Conservation (phyloP, 2,329 filamentous ascomycete species). For the Cladosporium sp. region DNA sequence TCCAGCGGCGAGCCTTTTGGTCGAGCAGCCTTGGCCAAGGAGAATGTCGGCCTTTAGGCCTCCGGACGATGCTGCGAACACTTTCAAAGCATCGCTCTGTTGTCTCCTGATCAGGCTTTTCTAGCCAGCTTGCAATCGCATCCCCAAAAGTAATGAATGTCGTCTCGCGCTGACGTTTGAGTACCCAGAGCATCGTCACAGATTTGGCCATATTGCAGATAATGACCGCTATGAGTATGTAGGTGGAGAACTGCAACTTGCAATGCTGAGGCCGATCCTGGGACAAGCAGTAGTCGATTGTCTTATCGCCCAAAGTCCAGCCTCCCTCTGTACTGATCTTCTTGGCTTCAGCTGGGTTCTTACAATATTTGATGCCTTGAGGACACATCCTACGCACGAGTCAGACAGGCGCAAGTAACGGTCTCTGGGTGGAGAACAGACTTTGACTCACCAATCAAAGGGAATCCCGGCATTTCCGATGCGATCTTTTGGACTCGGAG, state of each 20-base stretch:
- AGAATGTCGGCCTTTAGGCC: not conserved
- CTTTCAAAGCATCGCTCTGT: not conserved
- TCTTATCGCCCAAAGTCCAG: not conserved
- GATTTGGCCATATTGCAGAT: slow-evolving; percentile 23
- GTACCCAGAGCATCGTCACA: slow-evolving; percentile 20
- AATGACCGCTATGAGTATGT: slow-evolving; percentile 26
- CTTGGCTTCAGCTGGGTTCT: too few relatives aligned
- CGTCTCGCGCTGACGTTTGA: slow-evolving; percentile 17
- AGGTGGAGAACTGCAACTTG: slow-evolving; percentile 26
- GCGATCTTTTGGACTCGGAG: too few relatives aligned
- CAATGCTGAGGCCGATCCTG: slow-evolving; percentile 13
- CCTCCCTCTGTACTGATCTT: not conserved
- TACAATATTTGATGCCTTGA: too few relatives aligned
- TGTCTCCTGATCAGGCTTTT: slow-evolving; percentile 16
- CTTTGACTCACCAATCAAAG: not conserved
- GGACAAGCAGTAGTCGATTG: not conserved
- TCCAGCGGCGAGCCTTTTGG: not conserved
- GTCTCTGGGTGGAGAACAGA: not conserved
- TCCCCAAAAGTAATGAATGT: slow-evolving; percentile 28
- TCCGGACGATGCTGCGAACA: not conserved
- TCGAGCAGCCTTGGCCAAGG: not conserved
- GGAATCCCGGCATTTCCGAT: too few relatives aligned
- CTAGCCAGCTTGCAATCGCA: slow-evolving; percentile 26
- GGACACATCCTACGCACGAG: not conserved
- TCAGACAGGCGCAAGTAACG: not conserved